Evolutionary conservation across 2,329 filamentous ascomycete genomes (phyloP).

Genomic region (Plenodomus lindquistii): DNA sequence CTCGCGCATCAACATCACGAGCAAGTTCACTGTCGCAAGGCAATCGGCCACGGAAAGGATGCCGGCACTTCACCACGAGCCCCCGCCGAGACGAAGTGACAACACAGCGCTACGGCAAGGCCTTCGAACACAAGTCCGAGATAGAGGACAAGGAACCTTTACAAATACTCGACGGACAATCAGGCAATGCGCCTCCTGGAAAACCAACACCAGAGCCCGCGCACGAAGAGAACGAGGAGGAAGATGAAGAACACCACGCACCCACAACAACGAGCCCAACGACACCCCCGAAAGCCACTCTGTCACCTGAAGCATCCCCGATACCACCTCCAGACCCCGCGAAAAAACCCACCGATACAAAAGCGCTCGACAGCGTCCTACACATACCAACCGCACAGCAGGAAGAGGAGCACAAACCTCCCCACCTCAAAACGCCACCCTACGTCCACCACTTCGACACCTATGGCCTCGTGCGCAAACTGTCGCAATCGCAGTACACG

Average conservation of each 20-base stretch:
- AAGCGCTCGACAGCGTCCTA: conserved; percentile 47
- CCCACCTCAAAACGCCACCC: conserved; percentile 72
- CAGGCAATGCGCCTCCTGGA: conserved; percentile 4
- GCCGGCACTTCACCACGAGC: conserved; percentile 35
- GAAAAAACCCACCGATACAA: conserved; percentile 29
- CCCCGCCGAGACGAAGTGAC: conserved; percentile 31
- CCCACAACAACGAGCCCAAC: conserved; percentile 17
- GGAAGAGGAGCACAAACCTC: conserved; percentile 56
- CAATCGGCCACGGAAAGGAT: conserved; percentile 18
- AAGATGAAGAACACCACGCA: conserved; percentile 23
- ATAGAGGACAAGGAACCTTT: conserved; percentile 22
- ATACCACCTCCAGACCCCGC: conserved; percentile 24
- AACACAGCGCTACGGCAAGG: conserved; percentile 53
- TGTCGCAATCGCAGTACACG: conserved; percentile 72
- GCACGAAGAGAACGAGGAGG: conserved; percentile 30
- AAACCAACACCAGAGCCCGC: conserved; percentile 10
- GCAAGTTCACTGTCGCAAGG: conserved; percentile 8
- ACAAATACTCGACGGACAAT: conserved; percentile 7
- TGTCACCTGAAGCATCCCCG: conserved; percentile 13
- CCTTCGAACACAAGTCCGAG: conserved; percentile 51
- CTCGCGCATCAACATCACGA: conserved; percentile 14
- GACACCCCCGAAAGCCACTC: conserved; percentile 15
- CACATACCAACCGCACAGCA: conserved; percentile 46
- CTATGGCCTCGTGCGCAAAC: conserved; percentile 81
- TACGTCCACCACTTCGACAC: conserved; percentile 98